Evolutionary conservation across 208 protist genomes (phyloP).

Genomic region (Trypanosoma platydactyli): DNA sequence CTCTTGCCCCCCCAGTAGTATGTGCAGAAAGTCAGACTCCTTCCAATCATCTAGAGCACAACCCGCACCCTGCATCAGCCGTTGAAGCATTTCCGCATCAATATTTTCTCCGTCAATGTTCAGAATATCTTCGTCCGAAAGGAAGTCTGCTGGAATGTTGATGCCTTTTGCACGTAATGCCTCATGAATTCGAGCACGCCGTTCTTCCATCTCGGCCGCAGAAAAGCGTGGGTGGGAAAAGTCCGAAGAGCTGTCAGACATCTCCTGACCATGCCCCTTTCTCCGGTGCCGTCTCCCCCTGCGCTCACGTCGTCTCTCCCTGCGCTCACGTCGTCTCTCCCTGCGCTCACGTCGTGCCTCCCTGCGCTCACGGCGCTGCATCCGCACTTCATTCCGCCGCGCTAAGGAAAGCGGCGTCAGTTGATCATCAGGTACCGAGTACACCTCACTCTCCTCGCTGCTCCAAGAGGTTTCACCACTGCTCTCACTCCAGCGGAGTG

Average conservation of each 20-base stretch:
- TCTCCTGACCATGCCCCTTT: too few relatives aligned
- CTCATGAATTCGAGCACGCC: constrained; percentile 45
- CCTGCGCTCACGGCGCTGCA: too few relatives aligned
- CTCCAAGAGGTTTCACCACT: constrained; percentile 2
- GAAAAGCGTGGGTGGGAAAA: constrained; percentile 18
- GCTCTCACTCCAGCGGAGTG: neutral
- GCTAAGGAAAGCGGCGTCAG: neutral
- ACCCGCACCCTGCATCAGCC: constrained; percentile 47
- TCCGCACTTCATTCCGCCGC: constrained; percentile 2
- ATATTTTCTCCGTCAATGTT: constrained; percentile 27
- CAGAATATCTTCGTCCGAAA: constrained; percentile 29
- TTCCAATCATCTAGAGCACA: neutral
- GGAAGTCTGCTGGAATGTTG: constrained; percentile 33
- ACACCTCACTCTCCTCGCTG: neutral
- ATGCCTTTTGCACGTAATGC: constrained; percentile 50
- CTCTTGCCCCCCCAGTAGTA: constrained; percentile 38
- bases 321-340: neutral
- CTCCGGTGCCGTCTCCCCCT: neutral
- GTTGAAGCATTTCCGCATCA: constrained; percentile 46
- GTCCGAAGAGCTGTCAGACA: neutral
- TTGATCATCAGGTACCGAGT: constrained; percentile 15
- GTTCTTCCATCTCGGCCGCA: constrained; percentile 31
- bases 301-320: neutral
- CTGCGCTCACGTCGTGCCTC: neutral
- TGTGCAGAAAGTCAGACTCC: constrained; percentile 25